Percentiles rank a stretch among this genome's conserved stretches.
phyloP scores from a whole-genome alignment of 345 rosid genomes.

The Salix caprea region DNA sequence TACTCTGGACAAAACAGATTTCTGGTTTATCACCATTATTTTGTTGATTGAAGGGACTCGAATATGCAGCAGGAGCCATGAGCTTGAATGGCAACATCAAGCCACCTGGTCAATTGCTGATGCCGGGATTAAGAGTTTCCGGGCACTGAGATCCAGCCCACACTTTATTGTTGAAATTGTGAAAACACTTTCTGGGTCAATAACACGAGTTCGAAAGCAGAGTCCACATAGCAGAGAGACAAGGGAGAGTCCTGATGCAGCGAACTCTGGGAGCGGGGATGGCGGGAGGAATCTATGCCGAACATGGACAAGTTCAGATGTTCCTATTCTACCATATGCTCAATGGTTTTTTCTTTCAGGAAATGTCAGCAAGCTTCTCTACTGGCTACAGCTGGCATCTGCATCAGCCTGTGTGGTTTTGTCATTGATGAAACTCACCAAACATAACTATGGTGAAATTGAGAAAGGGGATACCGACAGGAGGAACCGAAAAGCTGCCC shows the following conservation, averaged over 20 bases:
- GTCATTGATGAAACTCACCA: conserved; percentile 65
- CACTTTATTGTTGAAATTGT: conserved; percentile 26
- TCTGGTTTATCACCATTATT: conserved; percentile 77
- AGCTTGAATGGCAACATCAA: conserved; percentile 94
- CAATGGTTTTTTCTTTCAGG: conserved; percentile 65
- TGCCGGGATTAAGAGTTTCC: conserved; percentile 68
- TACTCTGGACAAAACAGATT: conserved; percentile 69
- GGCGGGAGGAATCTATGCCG: conserved; percentile 30
- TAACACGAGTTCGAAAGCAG: conserved; percentile 22
- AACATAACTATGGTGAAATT: conserved; percentile 67
- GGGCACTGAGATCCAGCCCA: conserved; percentile 50
- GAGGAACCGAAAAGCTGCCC: conserved; percentile 61
- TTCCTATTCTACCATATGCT: conserved; percentile 69
- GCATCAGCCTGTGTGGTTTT: conserved; percentile 69
- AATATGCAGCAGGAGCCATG: conserved; percentile 84
- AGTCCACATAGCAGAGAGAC: conserved; percentile 20
- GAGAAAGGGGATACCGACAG: conserved; percentile 64
- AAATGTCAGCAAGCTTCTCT: conserved; percentile 63
- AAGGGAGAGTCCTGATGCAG: neutral
- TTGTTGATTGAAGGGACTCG: conserved; percentile 77
- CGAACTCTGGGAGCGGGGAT: conserved; percentile 17
- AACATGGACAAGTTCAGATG: conserved; percentile 66
- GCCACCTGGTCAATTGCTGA: conserved; percentile 75
- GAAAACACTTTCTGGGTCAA: conserved; percentile 23
- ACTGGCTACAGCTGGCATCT: conserved; percentile 88